Conservation (phyloP, 305 asterid species). For the Andrographis paniculata region DNA sequence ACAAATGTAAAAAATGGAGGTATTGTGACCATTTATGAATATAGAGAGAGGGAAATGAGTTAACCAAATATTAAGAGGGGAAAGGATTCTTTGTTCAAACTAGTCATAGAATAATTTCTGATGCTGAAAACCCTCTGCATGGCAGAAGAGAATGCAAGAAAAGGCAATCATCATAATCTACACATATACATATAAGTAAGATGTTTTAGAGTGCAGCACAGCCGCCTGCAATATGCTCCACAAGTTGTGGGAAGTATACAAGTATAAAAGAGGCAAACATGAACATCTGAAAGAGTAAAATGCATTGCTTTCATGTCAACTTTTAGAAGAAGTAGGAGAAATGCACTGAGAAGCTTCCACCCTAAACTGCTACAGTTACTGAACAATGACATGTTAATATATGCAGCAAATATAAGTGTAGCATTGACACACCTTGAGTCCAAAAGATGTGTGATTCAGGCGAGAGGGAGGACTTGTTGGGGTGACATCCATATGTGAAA, state of each 20-base stretch:
- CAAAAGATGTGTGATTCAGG: constrained; percentile 46
- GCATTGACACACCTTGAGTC: constrained; percentile 64
- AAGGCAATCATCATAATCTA: constrained; percentile 3
- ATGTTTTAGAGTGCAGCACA: constrained; percentile 9
- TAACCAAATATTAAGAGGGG: too few relatives aligned
- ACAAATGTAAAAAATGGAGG: too few relatives aligned
- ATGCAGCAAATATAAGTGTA: constrained; percentile 11
- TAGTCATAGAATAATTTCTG: not conserved
- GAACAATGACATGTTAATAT: constrained; percentile 4
- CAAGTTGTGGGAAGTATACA: constrained; percentile 13
- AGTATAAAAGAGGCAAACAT: too few relatives aligned
- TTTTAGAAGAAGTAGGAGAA: too few relatives aligned
- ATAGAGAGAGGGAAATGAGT: too few relatives aligned
- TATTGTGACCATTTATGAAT: too few relatives aligned
- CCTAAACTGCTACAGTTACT: constrained; percentile 7
- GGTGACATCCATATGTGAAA: constrained; percentile 74
- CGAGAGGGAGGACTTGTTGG: constrained; percentile 85
- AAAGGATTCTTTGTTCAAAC: too few relatives aligned
- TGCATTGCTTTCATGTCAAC: not conserved
- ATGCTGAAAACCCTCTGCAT: constrained; percentile 7
- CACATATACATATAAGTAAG: not conserved
- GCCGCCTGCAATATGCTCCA: constrained; percentile 1
- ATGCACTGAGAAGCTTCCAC: constrained; percentile 14
- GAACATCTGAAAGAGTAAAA: constrained; percentile 3
- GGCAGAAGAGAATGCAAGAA: constrained; percentile 12